A percentile compares a stretch with the other conserved stretches of the same genome.
Evolutionary conservation across 441 rosid species (phyloP).

Genomic region (Bruguiera hainesii): DNA sequence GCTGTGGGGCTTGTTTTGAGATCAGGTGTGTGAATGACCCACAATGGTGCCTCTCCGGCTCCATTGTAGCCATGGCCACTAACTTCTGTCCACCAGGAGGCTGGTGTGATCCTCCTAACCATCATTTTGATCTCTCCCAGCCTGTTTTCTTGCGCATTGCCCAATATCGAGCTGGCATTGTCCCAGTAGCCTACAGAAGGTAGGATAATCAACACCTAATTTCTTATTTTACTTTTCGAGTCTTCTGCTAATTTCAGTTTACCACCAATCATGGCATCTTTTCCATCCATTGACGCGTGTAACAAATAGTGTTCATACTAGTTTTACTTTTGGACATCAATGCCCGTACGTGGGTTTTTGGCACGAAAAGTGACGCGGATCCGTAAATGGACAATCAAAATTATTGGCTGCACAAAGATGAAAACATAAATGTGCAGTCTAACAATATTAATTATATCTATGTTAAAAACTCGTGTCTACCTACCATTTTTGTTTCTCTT

Average conservation of each 20-base stretch:
- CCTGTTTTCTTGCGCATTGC: conserved; percentile 46
- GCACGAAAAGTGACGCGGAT: too few species aligned
- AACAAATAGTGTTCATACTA: too few species aligned
- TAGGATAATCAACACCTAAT: conserved; percentile 43
- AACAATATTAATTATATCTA: too few species aligned
- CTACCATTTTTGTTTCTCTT: too few species aligned
- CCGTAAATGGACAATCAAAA: not conserved
- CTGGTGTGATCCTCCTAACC: conserved; percentile 45
- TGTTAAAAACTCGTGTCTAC: too few species aligned
- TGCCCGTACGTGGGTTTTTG: too few species aligned
- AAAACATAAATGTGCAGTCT: conserved; percentile 28
- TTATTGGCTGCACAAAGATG: conserved; percentile 33
- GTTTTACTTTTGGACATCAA: too few species aligned
- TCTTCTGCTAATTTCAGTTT: conserved; percentile 19
- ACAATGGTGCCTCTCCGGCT: conserved; percentile 38
- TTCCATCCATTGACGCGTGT: too few species aligned
- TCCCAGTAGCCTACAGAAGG: conserved; percentile 48
- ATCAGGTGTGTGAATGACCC: conserved; percentile 33
- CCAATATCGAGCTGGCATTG: conserved; percentile 40
- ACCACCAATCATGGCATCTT: not conserved
- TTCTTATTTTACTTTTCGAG: conserved; percentile 4
- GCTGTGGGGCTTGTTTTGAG: conserved; percentile 42
- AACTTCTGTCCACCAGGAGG: conserved; percentile 55
- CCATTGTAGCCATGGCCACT: conserved; percentile 38
- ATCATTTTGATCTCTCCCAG: conserved; percentile 45